These are phyloP conservation scores for Podospora bellae-mahoneyi DNA, from an alignment of 495 filamentous ascomycete species.

Conservation along the genomic window DNA sequence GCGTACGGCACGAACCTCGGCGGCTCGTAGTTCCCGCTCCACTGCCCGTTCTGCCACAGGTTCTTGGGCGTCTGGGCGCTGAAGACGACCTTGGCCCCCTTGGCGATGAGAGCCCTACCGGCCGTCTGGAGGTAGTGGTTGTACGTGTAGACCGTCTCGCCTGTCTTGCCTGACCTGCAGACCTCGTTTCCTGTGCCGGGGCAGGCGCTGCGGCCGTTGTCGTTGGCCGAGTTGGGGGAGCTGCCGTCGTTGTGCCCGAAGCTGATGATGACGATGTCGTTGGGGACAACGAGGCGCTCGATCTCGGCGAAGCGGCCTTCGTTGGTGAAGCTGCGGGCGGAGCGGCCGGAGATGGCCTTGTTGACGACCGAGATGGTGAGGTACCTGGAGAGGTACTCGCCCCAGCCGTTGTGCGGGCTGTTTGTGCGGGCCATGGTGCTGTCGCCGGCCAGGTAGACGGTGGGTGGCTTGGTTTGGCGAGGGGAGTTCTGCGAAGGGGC, in stretches of 20 bases:
- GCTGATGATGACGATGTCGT: constrained; percentile 59
- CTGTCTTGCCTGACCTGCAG: constrained; percentile 48
- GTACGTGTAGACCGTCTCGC: constrained; percentile 56
- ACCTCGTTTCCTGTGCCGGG: constrained; percentile 52
- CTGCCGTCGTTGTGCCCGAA: constrained; percentile 68
- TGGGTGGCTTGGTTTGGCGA: constrained; percentile 25
- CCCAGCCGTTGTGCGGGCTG: constrained; percentile 46
- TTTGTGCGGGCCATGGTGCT: constrained; percentile 52
- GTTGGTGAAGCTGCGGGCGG: constrained; percentile 57
- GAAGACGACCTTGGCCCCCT: constrained; percentile 63
- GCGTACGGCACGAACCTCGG: constrained; percentile 59
- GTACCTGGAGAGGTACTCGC: constrained; percentile 51
- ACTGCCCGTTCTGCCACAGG: constrained; percentile 56
- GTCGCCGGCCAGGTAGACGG: constrained; percentile 55
- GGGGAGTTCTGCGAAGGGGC: constrained; percentile 9
- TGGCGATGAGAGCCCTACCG: constrained; percentile 47
- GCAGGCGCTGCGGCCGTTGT: constrained; percentile 61
- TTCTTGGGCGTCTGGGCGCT: constrained; percentile 62
- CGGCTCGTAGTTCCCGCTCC: constrained; percentile 37
- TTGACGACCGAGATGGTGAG: constrained; percentile 51
- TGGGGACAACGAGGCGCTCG: constrained; percentile 43
- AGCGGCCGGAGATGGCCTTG: constrained; percentile 57
- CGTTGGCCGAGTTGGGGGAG: constrained; percentile 47
- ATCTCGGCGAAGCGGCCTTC: constrained; percentile 59
- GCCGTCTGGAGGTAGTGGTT: constrained; percentile 56